Base-by-base conservation (phyloP, 305 asterid genomes). In the Rubia peregrina region DNA sequence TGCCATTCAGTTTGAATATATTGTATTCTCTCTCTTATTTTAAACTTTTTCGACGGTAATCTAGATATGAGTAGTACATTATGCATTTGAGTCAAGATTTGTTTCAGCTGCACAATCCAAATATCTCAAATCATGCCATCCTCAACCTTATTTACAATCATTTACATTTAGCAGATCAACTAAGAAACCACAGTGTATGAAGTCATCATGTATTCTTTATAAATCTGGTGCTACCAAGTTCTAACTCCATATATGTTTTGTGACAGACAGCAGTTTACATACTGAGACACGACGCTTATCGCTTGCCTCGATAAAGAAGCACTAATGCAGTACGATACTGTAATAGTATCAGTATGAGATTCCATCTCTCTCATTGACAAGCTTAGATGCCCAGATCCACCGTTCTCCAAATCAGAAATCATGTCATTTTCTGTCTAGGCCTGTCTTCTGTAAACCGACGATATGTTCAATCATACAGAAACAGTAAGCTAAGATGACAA, bases 381-480 rank as follows among this genome's bases (percentile, higher is more conserved):
- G 67, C 46, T 51, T 43, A 65, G 40, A 64, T 40, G 61, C 61
- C 55, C 38, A 24, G 59, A 26, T 63, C 36, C 48, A 65, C 66
- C 11, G 43, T 63, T 62, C 74, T 74, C 40, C 79, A 57, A 61
- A 65, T 30, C 55, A 5, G 44, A 10, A 21, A 33, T 43, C 55
- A 59, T 36, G 67, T 14, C 46, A 22, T 70, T 12, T 62, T 71
- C 21, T 80, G 78, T 67, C 69, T 72, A 33, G 83, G 82, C 66
- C 73, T 69, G 72, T 85, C 90, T 83, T 77, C 90, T 85, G 85
- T 79, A 72, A 44, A 69, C 24, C 26, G 13, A 30, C 17, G 56
- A 46, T 22, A 62, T 49, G 62, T 51, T 68, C 46, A 7, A 48
- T 63, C 67, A 69, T 13, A 48, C 10, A 55, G 33, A 44, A 19